A percentile compares a stretch with the other conserved stretches of the same genome.
phyloP scores from a whole-genome alignment of 345 rosid species.

The Trapa incisa region DNA sequence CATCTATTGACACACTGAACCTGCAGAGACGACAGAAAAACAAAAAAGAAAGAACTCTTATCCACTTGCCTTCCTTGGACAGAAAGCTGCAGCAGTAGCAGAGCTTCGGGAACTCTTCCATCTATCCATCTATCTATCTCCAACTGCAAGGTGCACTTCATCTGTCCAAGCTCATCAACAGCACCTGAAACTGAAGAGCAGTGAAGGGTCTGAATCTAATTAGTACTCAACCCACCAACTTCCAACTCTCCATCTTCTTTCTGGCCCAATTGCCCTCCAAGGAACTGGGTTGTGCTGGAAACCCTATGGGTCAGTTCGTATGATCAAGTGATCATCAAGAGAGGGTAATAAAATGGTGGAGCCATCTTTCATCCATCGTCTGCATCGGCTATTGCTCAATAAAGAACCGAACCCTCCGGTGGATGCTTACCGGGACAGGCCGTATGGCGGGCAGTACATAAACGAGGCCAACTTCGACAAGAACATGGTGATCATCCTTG shows the following conservation, averaged over 20 bases:
- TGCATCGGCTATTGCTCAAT: conserved; percentile 33
- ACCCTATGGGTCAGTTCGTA: conserved; percentile 10
- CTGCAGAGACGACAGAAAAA: too few relatives aligned
- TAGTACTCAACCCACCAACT: conserved; percentile 13
- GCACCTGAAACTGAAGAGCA: neutral
- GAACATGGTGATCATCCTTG: conserved; percentile 71
- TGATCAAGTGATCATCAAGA: conserved; percentile 1
- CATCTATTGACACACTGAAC: too few relatives aligned
- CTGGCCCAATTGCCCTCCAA: conserved; percentile 26
- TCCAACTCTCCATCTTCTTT: conserved; percentile 25
- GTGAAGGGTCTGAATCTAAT: neutral
- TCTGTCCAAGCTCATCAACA: neutral
- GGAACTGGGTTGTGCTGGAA: conserved; percentile 4
- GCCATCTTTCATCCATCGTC: conserved; percentile 18
- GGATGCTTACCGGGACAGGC: conserved; percentile 15
- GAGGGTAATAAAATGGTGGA: conserved; percentile 1
- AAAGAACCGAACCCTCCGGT: conserved; percentile 12
- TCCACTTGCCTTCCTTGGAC: neutral
- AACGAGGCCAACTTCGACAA: conserved; percentile 50
- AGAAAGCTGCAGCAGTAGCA: neutral
- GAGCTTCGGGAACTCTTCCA: neutral
- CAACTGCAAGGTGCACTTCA: neutral
- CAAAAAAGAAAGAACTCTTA: neutral
- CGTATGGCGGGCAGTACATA: conserved; percentile 9
- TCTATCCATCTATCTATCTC: neutral